Evolutionary conservation across 164 flowering plant genomes (phyloP), one percentile per base, ranked within the genome.

Genomic region (Macadamia tetraphylla): DNA sequence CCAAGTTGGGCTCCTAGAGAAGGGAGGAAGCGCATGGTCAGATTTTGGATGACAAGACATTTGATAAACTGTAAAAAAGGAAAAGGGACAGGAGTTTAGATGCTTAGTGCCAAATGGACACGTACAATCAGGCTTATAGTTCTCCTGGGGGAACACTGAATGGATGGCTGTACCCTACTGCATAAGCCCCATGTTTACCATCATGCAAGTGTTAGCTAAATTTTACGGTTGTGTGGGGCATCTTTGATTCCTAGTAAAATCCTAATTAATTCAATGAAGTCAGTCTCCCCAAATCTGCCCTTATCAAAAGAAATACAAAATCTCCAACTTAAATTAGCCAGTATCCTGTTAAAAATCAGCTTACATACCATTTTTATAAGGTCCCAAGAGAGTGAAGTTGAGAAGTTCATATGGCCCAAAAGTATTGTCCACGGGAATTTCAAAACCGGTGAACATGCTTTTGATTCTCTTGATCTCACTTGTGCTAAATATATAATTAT

Each of bases 401-500:
- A 91, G 76, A 59, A 91, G 83, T 71, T 91, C 97, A 73, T 83
- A 86, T 60, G 98, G 98, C 53, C 98, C 98, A 78, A 94, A 91
- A 65, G 83, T 42, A 9, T 77, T 79, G 72, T 79, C 84, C 42
- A 82, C 85, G 18, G 72, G 79, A 64, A 94, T 83, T 2, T 12
- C 40, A 96, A 93, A 91, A 14, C 78, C 78, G n/a, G 91, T 81
- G 74, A 91, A 94, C 84, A 76, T 71, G 67, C 65, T 46, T 60
- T 68, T 75, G 56, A 94, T 77, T 69, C 94, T 74, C 32, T 9
- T 69, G 69, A 91, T 73, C 76, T 94, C 98, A 66, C 88, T 91
- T 1, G 0, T 44, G 71, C 89, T 88, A 71, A 94, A 91, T 7
- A 12, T 2, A 67, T 65, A 29, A 32, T 81, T 59, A 10, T 29